Evolutionary conservation across 2,329 filamentous ascomycete species (phyloP).

Genomic region (Metarhizium anisopliae): DNA sequence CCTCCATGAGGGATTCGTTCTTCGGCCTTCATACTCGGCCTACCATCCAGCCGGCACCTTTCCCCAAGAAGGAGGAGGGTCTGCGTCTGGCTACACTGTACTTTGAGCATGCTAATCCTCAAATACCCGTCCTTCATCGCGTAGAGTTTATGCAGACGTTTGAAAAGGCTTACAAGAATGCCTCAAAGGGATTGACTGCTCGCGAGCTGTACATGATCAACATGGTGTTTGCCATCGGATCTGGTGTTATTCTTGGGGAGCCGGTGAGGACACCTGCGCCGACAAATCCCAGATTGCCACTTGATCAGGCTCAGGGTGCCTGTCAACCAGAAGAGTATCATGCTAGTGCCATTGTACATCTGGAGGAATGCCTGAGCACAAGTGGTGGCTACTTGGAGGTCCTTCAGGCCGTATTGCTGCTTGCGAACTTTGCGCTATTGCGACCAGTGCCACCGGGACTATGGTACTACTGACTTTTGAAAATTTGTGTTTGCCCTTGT

Average conservation of each 20-base stretch:
- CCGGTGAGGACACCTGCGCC: constrained; percentile 38
- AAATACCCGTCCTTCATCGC: constrained; percentile 86
- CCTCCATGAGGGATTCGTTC: constrained; percentile 90
- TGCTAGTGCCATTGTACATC: constrained; percentile 83
- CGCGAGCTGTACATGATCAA: constrained; percentile 90
- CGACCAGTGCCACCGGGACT: constrained; percentile 86
- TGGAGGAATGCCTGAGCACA: constrained; percentile 77
- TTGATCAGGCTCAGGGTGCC: constrained; percentile 29
- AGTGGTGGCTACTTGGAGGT: constrained; percentile 89
- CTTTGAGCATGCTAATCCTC: constrained; percentile 93
- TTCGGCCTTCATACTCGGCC: constrained; percentile 92
- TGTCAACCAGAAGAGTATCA: constrained; percentile 91
- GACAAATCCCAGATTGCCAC: constrained; percentile 18
- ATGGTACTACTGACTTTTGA: constrained; percentile 45
- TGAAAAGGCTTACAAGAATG: constrained; percentile 66
- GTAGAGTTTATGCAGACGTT: constrained; percentile 86
- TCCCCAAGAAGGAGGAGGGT: constrained; percentile 70
- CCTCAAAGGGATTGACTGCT: constrained; percentile 58
- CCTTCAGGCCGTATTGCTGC: constrained; percentile 80
- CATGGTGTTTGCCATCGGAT: constrained; percentile 94
- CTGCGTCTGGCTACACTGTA: constrained; percentile 70
- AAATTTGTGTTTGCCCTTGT: not conserved
- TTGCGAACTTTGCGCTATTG: constrained; percentile 85
- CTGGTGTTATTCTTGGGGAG: constrained; percentile 78
- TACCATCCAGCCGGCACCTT: constrained; percentile 74